Evolutionary conservation across 441 rosid genomes (phyloP).

Genomic region (Pelargonium cotyledonis): DNA sequence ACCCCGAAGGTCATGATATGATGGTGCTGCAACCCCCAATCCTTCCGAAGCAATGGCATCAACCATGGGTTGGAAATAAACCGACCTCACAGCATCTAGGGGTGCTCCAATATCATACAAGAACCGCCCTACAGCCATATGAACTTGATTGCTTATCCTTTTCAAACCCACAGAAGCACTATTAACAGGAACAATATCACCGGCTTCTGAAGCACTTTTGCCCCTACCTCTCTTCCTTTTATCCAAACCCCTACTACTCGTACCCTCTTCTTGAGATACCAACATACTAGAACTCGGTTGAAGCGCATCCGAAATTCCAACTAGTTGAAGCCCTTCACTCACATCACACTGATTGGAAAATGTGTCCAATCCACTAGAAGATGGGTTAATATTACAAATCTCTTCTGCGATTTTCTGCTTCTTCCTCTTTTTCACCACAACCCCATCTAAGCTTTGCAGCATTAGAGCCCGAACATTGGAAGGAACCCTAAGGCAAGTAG

Average conservation of each 20-base stretch:
- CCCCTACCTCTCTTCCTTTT: conserved; percentile 43
- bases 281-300: conserved; percentile 32
- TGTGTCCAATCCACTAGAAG: conserved; percentile 28
- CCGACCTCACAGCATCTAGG: conserved; percentile 55
- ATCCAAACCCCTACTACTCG: conserved; percentile 34
- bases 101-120: conserved; percentile 81
- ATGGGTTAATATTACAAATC: conserved; percentile 28
- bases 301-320: conserved; percentile 18
- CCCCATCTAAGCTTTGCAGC: conserved; percentile 62
- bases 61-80: conserved; percentile 57
- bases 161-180: conserved; percentile 23
- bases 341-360: conserved; percentile 32
- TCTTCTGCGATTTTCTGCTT: conserved; percentile 38
- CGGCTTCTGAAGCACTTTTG: conserved; percentile 27
- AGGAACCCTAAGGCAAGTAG: conserved; percentile 64
- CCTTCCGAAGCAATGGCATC: conserved; percentile 56
- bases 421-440: conserved; percentile 51
- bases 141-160: conserved; percentile 32
- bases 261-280: conserved; percentile 29
- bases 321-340: conserved; percentile 24
- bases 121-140: conserved; percentile 59
- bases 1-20: conserved; percentile 60
- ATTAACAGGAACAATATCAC: conserved; percentile 19
- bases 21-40: conserved; percentile 38
- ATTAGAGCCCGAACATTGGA: conserved; percentile 50